Conservation (phyloP, 75 land plant species). For the Adiantum capillusveneris region DNA sequence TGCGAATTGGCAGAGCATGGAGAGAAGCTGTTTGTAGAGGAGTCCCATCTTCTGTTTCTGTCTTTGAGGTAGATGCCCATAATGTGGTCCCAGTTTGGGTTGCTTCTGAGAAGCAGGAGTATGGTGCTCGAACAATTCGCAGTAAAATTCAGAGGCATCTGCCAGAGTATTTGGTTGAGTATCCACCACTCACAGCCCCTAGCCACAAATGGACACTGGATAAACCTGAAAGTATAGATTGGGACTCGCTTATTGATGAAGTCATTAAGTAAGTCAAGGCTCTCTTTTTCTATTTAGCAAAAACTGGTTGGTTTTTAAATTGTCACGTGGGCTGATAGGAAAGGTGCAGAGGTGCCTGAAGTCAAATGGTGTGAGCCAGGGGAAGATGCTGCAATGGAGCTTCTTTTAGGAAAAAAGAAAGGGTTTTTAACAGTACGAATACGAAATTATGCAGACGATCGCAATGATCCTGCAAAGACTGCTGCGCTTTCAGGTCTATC, state of each 20-base stretch:
- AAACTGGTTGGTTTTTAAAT: background rate
- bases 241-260: conserved; percentile 64
- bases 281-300: background rate
- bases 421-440: conserved; percentile 75
- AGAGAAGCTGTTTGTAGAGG: conserved; percentile 53
- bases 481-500: conserved; percentile 71
- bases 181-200: conserved; percentile 35
- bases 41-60: conserved; percentile 28
- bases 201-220: conserved; percentile 35
- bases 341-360: conserved; percentile 92
- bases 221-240: conserved; percentile 36
- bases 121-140: conserved; percentile 77
- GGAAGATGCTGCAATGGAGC: conserved; percentile 79
- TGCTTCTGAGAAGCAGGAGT: conserved; percentile 82
- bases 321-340: conserved; percentile 25
- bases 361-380: conserved; percentile 87
- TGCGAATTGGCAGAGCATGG: conserved; percentile 49
- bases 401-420: conserved; percentile 54
- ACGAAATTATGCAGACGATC: conserved; percentile 46
- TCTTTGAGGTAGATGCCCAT: conserved; percentile 96
- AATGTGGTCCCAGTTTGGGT: conserved; percentile 90
- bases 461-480: conserved; percentile 89
- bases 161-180: conserved; percentile 76
- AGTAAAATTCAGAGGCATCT: conserved; percentile 70
- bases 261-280: conserved; percentile 41